These are phyloP conservation scores for Tetraselmis chui DNA, from an alignment of 139 green algal species.

Conservation along the genomic window DNA sequence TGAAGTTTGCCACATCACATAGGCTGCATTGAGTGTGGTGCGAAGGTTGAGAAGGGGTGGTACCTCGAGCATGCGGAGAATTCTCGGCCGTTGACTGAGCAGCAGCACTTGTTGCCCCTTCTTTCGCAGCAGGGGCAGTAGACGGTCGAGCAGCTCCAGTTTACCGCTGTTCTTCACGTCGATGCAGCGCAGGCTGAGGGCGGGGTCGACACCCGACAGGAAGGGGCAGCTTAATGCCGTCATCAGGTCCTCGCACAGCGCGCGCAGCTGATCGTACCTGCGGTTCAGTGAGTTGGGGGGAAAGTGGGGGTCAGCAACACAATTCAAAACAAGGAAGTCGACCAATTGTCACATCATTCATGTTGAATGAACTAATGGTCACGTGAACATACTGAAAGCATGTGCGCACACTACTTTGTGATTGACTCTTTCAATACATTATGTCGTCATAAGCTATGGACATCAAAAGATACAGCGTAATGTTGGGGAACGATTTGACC, in stretches of 20 bases:
- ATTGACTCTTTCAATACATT: too few species aligned
- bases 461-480: too few species aligned
- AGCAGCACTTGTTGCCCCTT: constrained; percentile 45
- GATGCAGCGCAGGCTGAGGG: neutral
- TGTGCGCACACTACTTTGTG: too few species aligned
- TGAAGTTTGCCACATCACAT: too few species aligned
- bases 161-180: constrained; percentile 27
- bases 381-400: too few species aligned
- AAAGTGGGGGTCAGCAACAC: neutral
- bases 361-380: too few species aligned
- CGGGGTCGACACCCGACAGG: neutral
- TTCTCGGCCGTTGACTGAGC: constrained; percentile 32
- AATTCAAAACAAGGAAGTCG: too few species aligned
- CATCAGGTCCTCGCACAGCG: neutral
- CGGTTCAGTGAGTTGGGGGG: too few species aligned
- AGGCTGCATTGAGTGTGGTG: too few species aligned
- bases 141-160: constrained; percentile 50
- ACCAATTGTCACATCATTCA: too few species aligned
- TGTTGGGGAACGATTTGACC: too few species aligned
- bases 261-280: neutral
- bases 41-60: neutral
- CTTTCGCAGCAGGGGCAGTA: constrained; percentile 38
- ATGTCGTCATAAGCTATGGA: too few species aligned
- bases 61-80: neutral
- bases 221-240: neutral